Percentiles rank a stretch among this genome's conserved stretches.
Conservation (phyloP, 352 stramenopile genomes). For the Phytophthora podocarpi region DNA sequence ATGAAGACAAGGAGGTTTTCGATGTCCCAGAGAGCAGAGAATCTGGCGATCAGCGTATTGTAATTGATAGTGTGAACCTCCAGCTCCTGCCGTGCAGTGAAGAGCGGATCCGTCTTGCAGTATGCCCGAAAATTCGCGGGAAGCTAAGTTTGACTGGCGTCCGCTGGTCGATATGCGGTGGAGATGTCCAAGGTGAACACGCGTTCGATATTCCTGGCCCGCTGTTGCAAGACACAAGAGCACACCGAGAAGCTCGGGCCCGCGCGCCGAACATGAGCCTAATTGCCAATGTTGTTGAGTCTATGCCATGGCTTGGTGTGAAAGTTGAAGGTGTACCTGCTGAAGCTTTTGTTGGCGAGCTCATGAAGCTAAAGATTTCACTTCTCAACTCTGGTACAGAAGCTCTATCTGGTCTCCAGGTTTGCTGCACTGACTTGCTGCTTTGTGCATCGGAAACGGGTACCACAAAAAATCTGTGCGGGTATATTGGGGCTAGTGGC, state of each 20-base stretch:
- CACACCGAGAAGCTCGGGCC: conserved; percentile 70
- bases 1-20: conserved; percentile 34
- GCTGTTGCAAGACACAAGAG: conserved; percentile 80
- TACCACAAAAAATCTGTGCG: conserved; percentile 31
- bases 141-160: conserved; percentile 71
- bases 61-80: conserved; percentile 73
- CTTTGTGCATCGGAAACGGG: conserved; percentile 53
- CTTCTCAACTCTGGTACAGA: conserved; percentile 67
- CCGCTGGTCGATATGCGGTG: conserved; percentile 84
- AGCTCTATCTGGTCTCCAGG: conserved; percentile 53
- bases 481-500: conserved; percentile 69
- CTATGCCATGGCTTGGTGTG: conserved; percentile 86
- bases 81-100: conserved; percentile 80
- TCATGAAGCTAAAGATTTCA: conserved; percentile 58
- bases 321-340: conserved; percentile 48
- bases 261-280: conserved; percentile 79
- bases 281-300: conserved; percentile 70
- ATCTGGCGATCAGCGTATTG: conserved; percentile 40
- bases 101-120: conserved; percentile 68
- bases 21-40: conserved; percentile 50
- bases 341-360: conserved; percentile 65
- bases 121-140: conserved; percentile 64
- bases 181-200: conserved; percentile 81
- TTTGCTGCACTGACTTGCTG: conserved; percentile 69
- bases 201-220: conserved; percentile 82